Evolutionary conservation across 2,329 filamentous ascomycete genomes (phyloP), one percentile per base, ranked within the genome.

Genomic region (Malbranchea cinnamomea): DNA sequence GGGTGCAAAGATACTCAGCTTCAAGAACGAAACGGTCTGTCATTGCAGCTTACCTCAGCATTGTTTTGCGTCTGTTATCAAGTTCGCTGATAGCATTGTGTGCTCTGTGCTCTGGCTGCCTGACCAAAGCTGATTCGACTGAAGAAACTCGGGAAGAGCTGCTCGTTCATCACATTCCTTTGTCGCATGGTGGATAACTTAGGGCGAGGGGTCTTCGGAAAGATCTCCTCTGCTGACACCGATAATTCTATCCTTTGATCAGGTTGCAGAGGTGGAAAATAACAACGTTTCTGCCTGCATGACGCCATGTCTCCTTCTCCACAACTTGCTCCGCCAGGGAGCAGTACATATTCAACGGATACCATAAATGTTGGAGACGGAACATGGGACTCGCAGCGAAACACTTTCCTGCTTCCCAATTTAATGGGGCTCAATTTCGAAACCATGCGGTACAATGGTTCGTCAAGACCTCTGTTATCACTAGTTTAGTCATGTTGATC

Each of bases 381-480:
- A 23, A 77, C 72, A 39, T 77, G 72, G 72, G 69, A 76, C 40
- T 62, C 60, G 18, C 53, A 60, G 38, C 60, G 69, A 38, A 71
- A 77, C 43, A 70, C 64, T 7, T 77, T 77, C 45, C 57, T 77
- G 40, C 50, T 77, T 32, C 72, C 72, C 25, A 75, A 75, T 42
- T 48, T 77, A 32, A 63, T 71, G 50, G 72, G 72, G 11, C 44
- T 74, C 21, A 76, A 77, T 45, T 73, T 75, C 48, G 70, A 64
- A 28, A 76, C 71, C 3, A 77, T 72, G 63, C 66, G 62, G 49
- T 74, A 75, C 52, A 77, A 77, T 59, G 72, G 69, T 73, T 45
- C 40, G 56, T 45, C 13, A n/a, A 10, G 8, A 17, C 12, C 8
- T 9, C 9, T 10, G 12, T 8, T 26, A 26, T n/a, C 12, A 3